Evolutionary conservation across 2,329 filamentous ascomycete species (phyloP).

Genomic region (Ophiostoma novo-ulmi): DNA sequence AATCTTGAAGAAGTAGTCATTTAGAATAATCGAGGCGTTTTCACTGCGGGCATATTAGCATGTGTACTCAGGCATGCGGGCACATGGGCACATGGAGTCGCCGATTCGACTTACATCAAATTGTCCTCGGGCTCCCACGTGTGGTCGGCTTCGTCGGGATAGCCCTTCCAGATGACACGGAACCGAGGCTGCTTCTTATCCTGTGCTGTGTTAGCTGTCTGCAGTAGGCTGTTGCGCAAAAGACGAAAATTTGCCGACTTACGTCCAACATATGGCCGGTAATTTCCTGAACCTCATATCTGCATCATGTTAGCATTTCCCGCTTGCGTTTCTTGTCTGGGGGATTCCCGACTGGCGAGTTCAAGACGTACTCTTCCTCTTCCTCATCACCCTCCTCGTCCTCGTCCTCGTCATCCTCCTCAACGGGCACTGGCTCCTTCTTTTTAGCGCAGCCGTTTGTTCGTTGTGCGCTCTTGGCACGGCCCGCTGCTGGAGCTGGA

Average conservation of each 20-base stretch:
- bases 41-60: constrained; percentile 38
- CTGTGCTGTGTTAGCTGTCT: not conserved
- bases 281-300: constrained; percentile 72
- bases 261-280: constrained; percentile 56
- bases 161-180: constrained; percentile 78
- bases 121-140: constrained; percentile 80
- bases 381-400: constrained; percentile 35
- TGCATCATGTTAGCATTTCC: constrained; percentile 35
- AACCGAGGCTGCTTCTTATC: constrained; percentile 52
- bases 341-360: not conserved
- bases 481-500: constrained; percentile 27
- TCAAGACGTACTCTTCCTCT: constrained; percentile 25
- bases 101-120: constrained; percentile 42
- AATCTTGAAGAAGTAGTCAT: constrained; percentile 57
- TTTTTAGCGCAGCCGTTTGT: constrained; percentile 17
- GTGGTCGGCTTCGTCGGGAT: constrained; percentile 60
- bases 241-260: constrained; percentile 9
- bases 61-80: too few relatives aligned
- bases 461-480: constrained; percentile 1
- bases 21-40: constrained; percentile 55
- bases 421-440: constrained; percentile 13
- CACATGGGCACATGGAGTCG: not conserved
- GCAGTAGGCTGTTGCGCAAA: too few relatives aligned
- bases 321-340: not conserved
- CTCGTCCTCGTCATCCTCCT: constrained; percentile 23